A percentile compares a stretch with the other conserved stretches of the same genome.
These are phyloP conservation scores for Lepidium didymum DNA, from an alignment of 345 rosid species.

Conservation along the genomic window DNA sequence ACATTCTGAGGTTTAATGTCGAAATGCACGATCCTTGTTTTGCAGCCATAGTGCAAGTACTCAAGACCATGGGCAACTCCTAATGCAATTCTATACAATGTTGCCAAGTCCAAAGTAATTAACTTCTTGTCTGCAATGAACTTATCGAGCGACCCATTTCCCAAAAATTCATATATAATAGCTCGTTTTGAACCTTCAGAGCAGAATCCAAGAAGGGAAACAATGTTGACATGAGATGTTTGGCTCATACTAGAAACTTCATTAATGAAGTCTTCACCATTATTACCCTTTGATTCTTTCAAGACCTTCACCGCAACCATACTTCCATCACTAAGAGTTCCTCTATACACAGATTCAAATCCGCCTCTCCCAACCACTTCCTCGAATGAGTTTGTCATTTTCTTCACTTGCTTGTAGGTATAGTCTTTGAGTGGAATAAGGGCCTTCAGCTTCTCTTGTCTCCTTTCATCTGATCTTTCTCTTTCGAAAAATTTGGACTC, in stretches of 20 bases:
- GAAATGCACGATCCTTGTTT: constrained; percentile 36
- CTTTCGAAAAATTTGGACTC: not conserved
- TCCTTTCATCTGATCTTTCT: not conserved
- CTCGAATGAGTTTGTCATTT: not conserved
- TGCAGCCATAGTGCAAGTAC: constrained; percentile 42
- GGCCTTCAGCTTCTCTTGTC: not conserved
- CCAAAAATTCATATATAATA: constrained; percentile 28
- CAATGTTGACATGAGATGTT: constrained; percentile 42
- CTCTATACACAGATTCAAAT: not conserved
- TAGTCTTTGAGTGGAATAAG: not conserved
- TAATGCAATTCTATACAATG: constrained; percentile 16
- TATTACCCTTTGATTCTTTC: not conserved
- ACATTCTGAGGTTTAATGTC: constrained; percentile 49
- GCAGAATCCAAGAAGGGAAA: constrained; percentile 34
- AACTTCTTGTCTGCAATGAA: not conserved
- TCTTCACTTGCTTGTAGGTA: not conserved
- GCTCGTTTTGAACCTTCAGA: constrained; percentile 23
- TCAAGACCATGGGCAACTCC: constrained; percentile 40
- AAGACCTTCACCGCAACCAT: constrained; percentile 22
- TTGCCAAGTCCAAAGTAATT: not conserved
- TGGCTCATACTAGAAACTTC: constrained; percentile 37
- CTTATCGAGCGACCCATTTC: constrained; percentile 30
- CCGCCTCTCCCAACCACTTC: constrained; percentile 5
- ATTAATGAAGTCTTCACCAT: constrained; percentile 36
- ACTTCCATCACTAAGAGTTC: not conserved